These are phyloP conservation scores for Colletotrichum sp. DNA, from an alignment of 2,329 filamentous ascomycete genomes.

Conservation along the genomic window DNA sequence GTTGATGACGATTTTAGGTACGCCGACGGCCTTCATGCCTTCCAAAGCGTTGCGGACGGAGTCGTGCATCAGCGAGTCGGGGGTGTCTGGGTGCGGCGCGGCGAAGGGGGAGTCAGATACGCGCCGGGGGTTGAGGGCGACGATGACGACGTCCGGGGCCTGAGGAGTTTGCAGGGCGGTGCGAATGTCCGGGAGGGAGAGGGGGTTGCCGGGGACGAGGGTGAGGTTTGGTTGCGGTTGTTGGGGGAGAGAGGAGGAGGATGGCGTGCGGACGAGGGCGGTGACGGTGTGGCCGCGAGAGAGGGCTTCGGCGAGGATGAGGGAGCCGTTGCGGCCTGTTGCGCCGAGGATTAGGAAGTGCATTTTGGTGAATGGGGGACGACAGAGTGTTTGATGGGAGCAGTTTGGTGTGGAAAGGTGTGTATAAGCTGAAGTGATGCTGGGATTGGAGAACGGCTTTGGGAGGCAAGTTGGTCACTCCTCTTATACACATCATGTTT, in stretches of 20 bases:
- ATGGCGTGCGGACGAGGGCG: conserved; percentile 46
- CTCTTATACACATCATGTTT: background rate
- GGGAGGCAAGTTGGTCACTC: background rate
- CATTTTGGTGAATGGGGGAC: conserved; percentile 32
- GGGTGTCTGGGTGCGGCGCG: conserved; percentile 34
- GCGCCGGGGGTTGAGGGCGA: conserved; percentile 53
- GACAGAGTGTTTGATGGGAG: background rate
- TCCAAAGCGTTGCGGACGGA: conserved; percentile 39
- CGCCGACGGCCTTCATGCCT: conserved; percentile 38
- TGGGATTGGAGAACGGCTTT: too few relatives aligned
- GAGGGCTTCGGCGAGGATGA: conserved; percentile 45
- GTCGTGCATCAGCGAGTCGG: conserved; percentile 51
- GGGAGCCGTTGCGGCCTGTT: conserved; percentile 49
- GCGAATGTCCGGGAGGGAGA: conserved; percentile 39
- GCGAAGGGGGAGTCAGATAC: conserved; percentile 53
- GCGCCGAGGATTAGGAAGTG: conserved; percentile 52
- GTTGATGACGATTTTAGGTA: conserved; percentile 50
- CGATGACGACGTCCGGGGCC: conserved; percentile 43
- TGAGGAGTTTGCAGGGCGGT: conserved; percentile 26
- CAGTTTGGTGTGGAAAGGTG: background rate
- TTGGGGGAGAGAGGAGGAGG: conserved; percentile 27
- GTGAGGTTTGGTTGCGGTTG: conserved; percentile 35
- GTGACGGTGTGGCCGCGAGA: conserved; percentile 45
- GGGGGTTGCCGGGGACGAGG: conserved; percentile 41
- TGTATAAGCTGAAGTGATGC: too few relatives aligned